phyloP scores from a whole-genome alignment of 306 rosid genomes.

The Echinosophora koreensis region DNA sequence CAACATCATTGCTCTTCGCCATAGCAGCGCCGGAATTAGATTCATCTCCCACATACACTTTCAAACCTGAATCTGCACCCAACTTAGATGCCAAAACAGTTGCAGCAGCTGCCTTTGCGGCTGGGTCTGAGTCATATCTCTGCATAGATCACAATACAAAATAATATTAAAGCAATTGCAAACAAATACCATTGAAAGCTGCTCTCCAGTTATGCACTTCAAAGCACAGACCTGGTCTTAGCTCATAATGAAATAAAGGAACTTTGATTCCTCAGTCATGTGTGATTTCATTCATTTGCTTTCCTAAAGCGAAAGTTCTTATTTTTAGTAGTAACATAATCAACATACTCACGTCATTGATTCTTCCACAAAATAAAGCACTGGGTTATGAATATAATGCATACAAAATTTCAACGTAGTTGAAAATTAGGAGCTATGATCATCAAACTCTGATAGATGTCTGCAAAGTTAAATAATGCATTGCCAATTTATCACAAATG shows the following conservation, averaged over 20 bases:
- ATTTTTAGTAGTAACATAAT: neutral
- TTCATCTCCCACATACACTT: conserved; percentile 76
- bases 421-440: conserved; percentile 19
- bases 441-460: conserved; percentile 31
- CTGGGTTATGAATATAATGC: neutral
- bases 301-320: neutral
- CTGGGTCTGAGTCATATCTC: conserved; percentile 98
- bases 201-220: conserved; percentile 22
- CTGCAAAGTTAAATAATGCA: conserved; percentile 24
- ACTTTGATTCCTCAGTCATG: conserved; percentile 34
- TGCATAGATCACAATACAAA: conserved; percentile 55
- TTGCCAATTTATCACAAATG: neutral
- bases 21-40: conserved; percentile 45
- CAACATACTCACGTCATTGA: conserved; percentile 3
- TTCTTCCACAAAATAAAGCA: conserved; percentile 30
- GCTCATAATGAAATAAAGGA: conserved; percentile 28
- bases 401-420: neutral
- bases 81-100: conserved; percentile 91
- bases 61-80: conserved; percentile 96
- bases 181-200: conserved; percentile 36
- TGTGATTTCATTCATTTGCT: conserved; percentile 15
- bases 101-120: conserved; percentile 99
- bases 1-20: conserved; percentile 85
- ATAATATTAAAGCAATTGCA: conserved; percentile 28
- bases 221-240: conserved; percentile 32